These are phyloP conservation scores for Candida pini DNA, from an alignment of 805 yeast genomes.

Conservation along the genomic window DNA sequence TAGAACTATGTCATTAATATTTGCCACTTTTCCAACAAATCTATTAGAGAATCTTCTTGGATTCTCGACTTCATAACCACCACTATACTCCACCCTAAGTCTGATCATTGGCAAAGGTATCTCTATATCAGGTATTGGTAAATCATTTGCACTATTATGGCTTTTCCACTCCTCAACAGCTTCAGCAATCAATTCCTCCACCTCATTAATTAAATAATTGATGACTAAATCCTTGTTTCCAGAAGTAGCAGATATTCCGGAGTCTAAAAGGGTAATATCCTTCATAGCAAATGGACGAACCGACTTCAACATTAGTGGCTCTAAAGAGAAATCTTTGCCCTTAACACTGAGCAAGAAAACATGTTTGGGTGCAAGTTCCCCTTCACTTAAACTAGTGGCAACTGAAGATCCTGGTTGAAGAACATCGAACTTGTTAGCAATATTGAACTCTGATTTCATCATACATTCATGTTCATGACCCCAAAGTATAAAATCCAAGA, in stretches of 20 bases:
- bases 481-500: slow-evolving; percentile 84
- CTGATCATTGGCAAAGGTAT: slow-evolving; percentile 80
- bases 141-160: slow-evolving; percentile 22
- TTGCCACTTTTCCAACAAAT: slow-evolving; percentile 89
- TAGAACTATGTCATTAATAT: slow-evolving; percentile 77
- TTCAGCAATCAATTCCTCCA: slow-evolving; percentile 57
- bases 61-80: slow-evolving; percentile 89
- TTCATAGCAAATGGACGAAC: slow-evolving; percentile 80
- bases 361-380: slow-evolving; percentile 71
- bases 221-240: slow-evolving; percentile 57
- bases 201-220: slow-evolving; percentile 52
- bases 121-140: slow-evolving; percentile 28
- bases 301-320: slow-evolving; percentile 58
- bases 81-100: slow-evolving; percentile 80
- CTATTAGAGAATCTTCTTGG: slow-evolving; percentile 83
- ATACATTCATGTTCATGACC: slow-evolving; percentile 97
- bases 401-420: slow-evolving; percentile 93
- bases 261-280: slow-evolving; percentile 50
- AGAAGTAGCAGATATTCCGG: slow-evolving; percentile 54
- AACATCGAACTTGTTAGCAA: slow-evolving; percentile 62
- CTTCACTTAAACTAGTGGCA: slow-evolving; percentile 84
- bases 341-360: slow-evolving; percentile 66
- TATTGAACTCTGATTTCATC: slow-evolving; percentile 58
- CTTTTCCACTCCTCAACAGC: slow-evolving; percentile 49
- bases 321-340: slow-evolving; percentile 49